These are phyloP conservation scores for Kwoniella botswanensis DNA, from an alignment of 768 basidiomycete species.

Conservation along the genomic window DNA sequence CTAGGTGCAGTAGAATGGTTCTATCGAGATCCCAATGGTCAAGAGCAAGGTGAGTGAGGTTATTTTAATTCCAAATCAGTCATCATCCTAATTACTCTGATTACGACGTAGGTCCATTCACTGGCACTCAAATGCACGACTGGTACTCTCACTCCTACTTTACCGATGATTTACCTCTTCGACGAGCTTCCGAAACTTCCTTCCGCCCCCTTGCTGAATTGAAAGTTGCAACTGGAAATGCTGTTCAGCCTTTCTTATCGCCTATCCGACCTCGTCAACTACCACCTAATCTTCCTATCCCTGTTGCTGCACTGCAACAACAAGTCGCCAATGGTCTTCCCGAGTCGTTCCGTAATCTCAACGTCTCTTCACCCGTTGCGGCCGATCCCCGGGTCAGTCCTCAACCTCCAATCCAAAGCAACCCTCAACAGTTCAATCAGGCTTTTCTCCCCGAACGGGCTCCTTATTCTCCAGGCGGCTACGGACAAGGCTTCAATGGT, in stretches of 20 bases:
- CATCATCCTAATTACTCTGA: background rate
- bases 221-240: constrained; percentile 55
- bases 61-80: background rate
- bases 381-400: constrained; percentile 22
- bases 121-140: constrained; percentile 87
- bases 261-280: constrained; percentile 62
- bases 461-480: constrained; percentile 19
- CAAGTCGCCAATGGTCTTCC: constrained; percentile 23
- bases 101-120: constrained; percentile 74
- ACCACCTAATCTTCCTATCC: constrained; percentile 60
- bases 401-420: constrained; percentile 21
- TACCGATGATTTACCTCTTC: constrained; percentile 78
- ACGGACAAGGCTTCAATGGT: constrained; percentile 15
- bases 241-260: constrained; percentile 58
- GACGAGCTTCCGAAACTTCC: constrained; percentile 62
- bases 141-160: constrained; percentile 94
- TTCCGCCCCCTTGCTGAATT: constrained; percentile 59
- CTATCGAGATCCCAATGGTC: constrained; percentile 90
- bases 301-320: constrained; percentile 28
- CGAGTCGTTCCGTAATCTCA: constrained; percentile 29
- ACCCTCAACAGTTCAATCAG: constrained; percentile 28
- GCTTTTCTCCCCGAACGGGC: constrained; percentile 26
- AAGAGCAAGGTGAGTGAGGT: constrained; percentile 74
- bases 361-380: constrained; percentile 20
- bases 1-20: constrained; percentile 72